Evolutionary conservation across 202 grass and related monocot genomes (phyloP).

Genomic region (Cymbopogon flexuosus): DNA sequence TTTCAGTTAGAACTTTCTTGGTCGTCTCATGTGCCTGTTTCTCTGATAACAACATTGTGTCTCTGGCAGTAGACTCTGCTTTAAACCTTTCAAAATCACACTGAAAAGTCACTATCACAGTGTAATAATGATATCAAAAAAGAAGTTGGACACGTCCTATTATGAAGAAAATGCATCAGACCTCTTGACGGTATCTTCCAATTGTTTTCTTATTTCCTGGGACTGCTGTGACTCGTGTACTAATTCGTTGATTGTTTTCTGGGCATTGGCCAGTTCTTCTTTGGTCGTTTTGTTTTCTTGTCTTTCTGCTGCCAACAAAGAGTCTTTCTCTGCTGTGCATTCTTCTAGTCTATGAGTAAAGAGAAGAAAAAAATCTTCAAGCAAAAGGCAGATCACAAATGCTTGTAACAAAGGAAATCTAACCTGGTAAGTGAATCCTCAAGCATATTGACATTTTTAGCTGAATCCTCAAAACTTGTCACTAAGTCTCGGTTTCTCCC

Average conservation of each 20-base stretch:
- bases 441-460: constrained; percentile 51
- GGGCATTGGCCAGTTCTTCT: constrained; percentile 47
- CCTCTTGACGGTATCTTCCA: constrained; percentile 55
- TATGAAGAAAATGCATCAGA: constrained; percentile 34
- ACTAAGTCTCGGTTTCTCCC: constrained; percentile 44
- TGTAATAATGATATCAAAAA: constrained; percentile 24
- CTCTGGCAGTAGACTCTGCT: constrained; percentile 53
- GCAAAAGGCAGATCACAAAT: constrained; percentile 2
- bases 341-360: constrained; percentile 56
- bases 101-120: constrained; percentile 25
- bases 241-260: constrained; percentile 48
- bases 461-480: constrained; percentile 36
- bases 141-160: constrained; percentile 8
- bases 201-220: constrained; percentile 36
- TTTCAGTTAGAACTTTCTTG: constrained; percentile 53
- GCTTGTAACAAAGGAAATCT: constrained; percentile 10
- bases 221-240: constrained; percentile 40
- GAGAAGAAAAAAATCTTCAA: background rate
- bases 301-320: constrained; percentile 47
- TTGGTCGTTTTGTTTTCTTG: constrained; percentile 51
- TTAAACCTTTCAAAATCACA: constrained; percentile 48
- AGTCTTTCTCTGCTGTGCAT: constrained; percentile 47
- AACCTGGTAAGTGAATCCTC: constrained; percentile 55
- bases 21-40: constrained; percentile 46
- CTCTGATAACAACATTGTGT: constrained; percentile 43